A percentile compares a stretch with the other conserved stretches of the same genome.
Evolutionary conservation across 768 basidiomycete genomes (phyloP).

Genomic region (Phlebiopsis gigantea): DNA sequence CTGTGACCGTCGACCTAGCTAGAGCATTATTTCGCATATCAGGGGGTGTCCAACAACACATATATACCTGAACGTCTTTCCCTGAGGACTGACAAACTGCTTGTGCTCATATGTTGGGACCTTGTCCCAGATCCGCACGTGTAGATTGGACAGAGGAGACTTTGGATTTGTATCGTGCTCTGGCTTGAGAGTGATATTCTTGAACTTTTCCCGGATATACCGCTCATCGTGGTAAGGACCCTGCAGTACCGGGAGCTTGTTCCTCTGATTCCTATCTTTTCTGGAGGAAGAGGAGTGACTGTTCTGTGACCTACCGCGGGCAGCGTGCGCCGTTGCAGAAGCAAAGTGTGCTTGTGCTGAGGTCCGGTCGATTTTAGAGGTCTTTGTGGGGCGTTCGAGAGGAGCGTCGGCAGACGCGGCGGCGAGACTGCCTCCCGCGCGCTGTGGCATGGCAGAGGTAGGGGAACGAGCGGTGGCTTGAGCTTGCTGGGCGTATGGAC

Average conservation of each 20-base stretch:
- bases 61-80: conserved; percentile 42
- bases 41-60: not conserved
- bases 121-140: conserved; percentile 14
- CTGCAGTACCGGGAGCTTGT: conserved; percentile 13
- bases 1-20: conserved; percentile 35
- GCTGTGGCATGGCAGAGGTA: not conserved
- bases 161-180: conserved; percentile 43
- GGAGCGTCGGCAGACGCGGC: not conserved
- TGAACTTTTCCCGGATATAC: conserved; percentile 27
- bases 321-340: not conserved
- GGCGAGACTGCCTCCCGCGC: not conserved
- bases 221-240: conserved; percentile 34
- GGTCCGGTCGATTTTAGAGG: conserved; percentile 7
- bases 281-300: not conserved
- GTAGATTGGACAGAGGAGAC: conserved; percentile 44
- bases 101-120: conserved; percentile 25
- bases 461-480: not conserved
- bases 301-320: not conserved
- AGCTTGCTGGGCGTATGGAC: conserved; percentile 28
- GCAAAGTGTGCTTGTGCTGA: not conserved
- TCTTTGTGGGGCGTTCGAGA: conserved; percentile 2
- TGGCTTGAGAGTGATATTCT: conserved; percentile 23
- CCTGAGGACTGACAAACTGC: conserved; percentile 25
- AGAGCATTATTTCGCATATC: not conserved
- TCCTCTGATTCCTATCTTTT: conserved; percentile 1